phyloP scores from a whole-genome alignment of 2,329 filamentous ascomycete genomes.

The Ascochyta koolunga region DNA sequence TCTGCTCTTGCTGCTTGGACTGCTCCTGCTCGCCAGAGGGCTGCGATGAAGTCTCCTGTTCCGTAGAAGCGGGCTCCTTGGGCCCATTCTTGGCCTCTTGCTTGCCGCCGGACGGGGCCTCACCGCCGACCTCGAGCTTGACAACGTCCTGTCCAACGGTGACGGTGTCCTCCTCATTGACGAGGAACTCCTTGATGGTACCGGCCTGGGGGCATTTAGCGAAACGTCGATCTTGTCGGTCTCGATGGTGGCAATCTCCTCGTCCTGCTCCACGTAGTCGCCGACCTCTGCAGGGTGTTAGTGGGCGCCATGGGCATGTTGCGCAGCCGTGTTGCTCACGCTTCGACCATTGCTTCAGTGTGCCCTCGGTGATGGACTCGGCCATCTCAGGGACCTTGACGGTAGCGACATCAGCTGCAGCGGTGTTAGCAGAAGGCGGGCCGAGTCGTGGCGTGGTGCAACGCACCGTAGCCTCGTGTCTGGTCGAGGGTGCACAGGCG shows the following conservation, averaged over 20 bases:
- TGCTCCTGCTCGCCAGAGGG: slow-evolving; percentile 58
- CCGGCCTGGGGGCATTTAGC: slow-evolving; percentile 93
- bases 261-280: slow-evolving; percentile 92
- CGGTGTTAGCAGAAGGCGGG: neutral
- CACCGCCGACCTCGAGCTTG: slow-evolving; percentile 74
- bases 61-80: slow-evolving; percentile 64
- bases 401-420: slow-evolving; percentile 70
- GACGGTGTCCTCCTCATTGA: slow-evolving; percentile 93
- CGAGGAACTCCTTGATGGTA: slow-evolving; percentile 88
- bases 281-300: slow-evolving; percentile 67
- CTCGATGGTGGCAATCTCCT: slow-evolving; percentile 98
- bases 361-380: slow-evolving; percentile 97
- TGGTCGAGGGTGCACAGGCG: slow-evolving; percentile 39
- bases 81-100: slow-evolving; percentile 62
- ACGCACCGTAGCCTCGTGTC: slow-evolving; percentile 45
- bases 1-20: slow-evolving; percentile 46
- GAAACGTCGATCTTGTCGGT: slow-evolving; percentile 99
- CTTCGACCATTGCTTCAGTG: slow-evolving; percentile 94
- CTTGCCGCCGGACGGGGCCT: slow-evolving; percentile 59
- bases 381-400: slow-evolving; percentile 98
- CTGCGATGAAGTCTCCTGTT: slow-evolving; percentile 63
- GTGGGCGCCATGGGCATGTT: neutral
- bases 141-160: slow-evolving; percentile 91
- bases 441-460: neutral
- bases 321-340: slow-evolving; percentile 49